A percentile compares a stretch with the other conserved stretches of the same genome.
phyloP scores from a whole-genome alignment of 805 yeast genomes.

The Grigorovia humatica region DNA sequence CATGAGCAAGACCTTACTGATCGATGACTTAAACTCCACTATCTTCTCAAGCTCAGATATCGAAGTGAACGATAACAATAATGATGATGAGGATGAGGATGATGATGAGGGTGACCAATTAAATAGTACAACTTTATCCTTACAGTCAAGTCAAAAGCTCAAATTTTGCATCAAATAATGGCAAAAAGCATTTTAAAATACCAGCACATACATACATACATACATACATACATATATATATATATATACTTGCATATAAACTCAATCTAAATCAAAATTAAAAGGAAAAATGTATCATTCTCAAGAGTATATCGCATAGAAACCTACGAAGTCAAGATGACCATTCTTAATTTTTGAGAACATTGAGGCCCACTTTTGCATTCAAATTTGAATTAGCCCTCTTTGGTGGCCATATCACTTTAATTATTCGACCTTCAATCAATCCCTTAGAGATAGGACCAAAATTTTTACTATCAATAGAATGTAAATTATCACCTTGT shows the following conservation, averaged over 20 bases:
- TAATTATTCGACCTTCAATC: slow-evolving; percentile 64
- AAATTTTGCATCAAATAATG: neutral
- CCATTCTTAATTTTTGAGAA: slow-evolving; percentile 2
- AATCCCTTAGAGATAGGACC: slow-evolving; percentile 83
- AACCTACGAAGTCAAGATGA: neutral
- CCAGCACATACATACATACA: neutral
- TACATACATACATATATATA: neutral
- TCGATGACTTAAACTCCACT: slow-evolving; percentile 12
- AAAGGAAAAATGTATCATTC: no score
- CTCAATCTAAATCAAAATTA: no score
- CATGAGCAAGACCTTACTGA: slow-evolving; percentile 11
- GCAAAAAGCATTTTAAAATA: neutral
- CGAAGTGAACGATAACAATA: slow-evolving; percentile 14
- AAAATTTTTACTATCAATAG: slow-evolving; percentile 76
- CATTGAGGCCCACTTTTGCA: slow-evolving; percentile 17
- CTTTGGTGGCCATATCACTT: slow-evolving; percentile 59
- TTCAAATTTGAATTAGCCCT: slow-evolving; percentile 36
- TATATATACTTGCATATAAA: neutral
- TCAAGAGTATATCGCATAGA: neutral
- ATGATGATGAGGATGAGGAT: neutral
- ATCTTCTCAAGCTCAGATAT: neutral
- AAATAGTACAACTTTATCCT: neutral
- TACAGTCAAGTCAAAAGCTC: neutral
- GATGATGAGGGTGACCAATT: neutral
- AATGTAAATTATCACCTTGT: slow-evolving; percentile 83